These are phyloP conservation scores for Trypanosoma scelopori DNA, from an alignment of 208 protist genomes.

Conservation along the genomic window DNA sequence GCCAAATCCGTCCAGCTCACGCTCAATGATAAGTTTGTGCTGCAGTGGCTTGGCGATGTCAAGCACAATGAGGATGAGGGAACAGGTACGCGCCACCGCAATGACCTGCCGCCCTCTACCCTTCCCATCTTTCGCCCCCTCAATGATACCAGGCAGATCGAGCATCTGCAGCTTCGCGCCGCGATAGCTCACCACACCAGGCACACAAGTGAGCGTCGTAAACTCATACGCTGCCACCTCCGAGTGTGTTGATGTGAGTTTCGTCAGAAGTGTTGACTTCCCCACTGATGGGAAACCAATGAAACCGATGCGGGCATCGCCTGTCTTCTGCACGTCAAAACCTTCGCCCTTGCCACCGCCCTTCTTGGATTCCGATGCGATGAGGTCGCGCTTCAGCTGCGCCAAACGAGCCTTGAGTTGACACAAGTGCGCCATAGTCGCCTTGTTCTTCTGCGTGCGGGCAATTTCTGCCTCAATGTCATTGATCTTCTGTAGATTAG, in stretches of 20 bases:
- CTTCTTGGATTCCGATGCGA: conserved; percentile 88
- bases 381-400: conserved; percentile 96
- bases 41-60: conserved; percentile 97
- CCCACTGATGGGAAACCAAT: conserved; percentile 98
- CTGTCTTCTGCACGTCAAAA: conserved; percentile 98
- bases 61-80: conserved; percentile 98
- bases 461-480: conserved; percentile 97
- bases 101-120: conserved; percentile 99
- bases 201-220: conserved; percentile 98
- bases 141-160: conserved; percentile 98
- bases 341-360: conserved; percentile 92
- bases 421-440: conserved; percentile 96
- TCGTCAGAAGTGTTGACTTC: conserved; percentile 97
- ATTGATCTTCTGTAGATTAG: conserved; percentile 91
- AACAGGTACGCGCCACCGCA: conserved; percentile 95
- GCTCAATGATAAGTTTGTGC: conserved; percentile 95
- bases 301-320: conserved; percentile 95
- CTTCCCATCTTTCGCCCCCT: conserved; percentile 99
- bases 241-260: conserved; percentile 97
- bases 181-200: conserved; percentile 95
- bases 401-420: conserved; percentile 98
- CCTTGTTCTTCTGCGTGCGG: conserved; percentile 98
- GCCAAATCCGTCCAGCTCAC: conserved; percentile 98
- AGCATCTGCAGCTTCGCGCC: conserved; percentile 95
- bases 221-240: conserved; percentile 99